Evolutionary conservation across 345 rosid species (phyloP).

Genomic region (Linum lewisii): DNA sequence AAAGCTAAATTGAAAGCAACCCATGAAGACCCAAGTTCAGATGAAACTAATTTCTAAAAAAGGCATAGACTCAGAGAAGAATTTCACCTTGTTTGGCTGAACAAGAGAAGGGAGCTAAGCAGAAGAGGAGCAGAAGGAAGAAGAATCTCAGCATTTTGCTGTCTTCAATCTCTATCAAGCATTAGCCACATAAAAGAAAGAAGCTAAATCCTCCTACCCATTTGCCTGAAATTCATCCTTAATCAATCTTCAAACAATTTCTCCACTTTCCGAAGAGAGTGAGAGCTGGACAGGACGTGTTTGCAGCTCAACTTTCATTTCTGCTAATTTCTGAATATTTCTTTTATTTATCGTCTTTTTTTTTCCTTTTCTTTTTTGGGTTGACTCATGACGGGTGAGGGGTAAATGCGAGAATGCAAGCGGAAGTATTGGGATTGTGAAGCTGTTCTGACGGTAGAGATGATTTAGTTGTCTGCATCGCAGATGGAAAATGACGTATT

Average conservation of each 20-base stretch:
- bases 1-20: neutral
- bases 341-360: too few relatives aligned
- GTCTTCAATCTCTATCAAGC: neutral
- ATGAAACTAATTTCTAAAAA: neutral
- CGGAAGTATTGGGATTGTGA: too few relatives aligned
- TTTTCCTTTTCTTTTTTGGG: too few relatives aligned
- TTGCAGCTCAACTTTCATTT: too few relatives aligned
- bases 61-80: neutral
- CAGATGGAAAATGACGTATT: too few relatives aligned
- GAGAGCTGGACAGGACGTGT: neutral
- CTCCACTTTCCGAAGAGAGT: neutral
- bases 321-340: too few relatives aligned
- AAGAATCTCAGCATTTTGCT: conserved; percentile 14
- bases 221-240: neutral
- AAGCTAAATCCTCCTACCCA: neutral
- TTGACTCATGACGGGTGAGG: too few relatives aligned
- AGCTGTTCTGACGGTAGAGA: too few relatives aligned
- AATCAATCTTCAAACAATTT: neutral
- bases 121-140: conserved; percentile 9
- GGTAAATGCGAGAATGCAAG: too few relatives aligned
- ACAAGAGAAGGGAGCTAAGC: conserved; percentile 8
- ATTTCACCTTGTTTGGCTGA: conserved; percentile 14
- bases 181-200: neutral
- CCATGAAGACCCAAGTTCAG: neutral
- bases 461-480: too few relatives aligned